These are phyloP conservation scores for Fremontodendron californicum DNA, from an alignment of 345 rosid species.

Conservation along the genomic window DNA sequence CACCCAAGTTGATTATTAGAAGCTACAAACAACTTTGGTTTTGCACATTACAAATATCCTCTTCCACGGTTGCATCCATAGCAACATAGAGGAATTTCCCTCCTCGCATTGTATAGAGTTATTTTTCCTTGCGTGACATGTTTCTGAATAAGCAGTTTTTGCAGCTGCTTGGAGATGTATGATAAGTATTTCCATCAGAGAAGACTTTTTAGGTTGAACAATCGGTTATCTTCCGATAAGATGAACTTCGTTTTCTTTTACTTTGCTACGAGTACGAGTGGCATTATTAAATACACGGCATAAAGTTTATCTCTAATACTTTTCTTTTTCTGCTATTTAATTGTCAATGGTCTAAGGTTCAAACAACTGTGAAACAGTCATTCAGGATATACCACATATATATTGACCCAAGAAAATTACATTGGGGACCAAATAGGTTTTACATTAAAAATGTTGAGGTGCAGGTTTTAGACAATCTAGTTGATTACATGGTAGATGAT, in stretches of 20 bases:
- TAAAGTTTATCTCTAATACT: conserved; percentile 13
- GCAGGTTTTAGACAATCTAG: not conserved
- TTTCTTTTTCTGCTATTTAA: not conserved
- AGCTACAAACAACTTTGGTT: conserved; percentile 12
- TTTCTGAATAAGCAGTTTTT: conserved; percentile 41
- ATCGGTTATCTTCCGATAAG: conserved; percentile 12
- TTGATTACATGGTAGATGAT: conserved; percentile 5
- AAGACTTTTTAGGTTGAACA: conserved; percentile 15
- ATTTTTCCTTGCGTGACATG: conserved; percentile 23
- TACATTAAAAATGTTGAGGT: conserved; percentile 13
- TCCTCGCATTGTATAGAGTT: conserved; percentile 42
- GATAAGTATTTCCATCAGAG: conserved; percentile 7
- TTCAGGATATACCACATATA: not conserved
- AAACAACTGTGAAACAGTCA: not conserved
- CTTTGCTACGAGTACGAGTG: conserved; percentile 15
- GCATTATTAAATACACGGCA: conserved; percentile 22
- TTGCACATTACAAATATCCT: conserved; percentile 18
- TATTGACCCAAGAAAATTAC: not conserved
- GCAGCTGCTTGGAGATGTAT: conserved; percentile 16
- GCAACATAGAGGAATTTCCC: conserved; percentile 22
- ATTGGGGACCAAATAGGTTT: conserved; percentile 27
- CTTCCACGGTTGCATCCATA: conserved; percentile 2
- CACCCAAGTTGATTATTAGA: not conserved
- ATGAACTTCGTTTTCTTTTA: conserved; percentile 27
- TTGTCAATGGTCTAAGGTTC: conserved; percentile 1